phyloP scores from a whole-genome alignment of 495 filamentous ascomycete genomes.

The Hypoxylon lienhwacheense region DNA sequence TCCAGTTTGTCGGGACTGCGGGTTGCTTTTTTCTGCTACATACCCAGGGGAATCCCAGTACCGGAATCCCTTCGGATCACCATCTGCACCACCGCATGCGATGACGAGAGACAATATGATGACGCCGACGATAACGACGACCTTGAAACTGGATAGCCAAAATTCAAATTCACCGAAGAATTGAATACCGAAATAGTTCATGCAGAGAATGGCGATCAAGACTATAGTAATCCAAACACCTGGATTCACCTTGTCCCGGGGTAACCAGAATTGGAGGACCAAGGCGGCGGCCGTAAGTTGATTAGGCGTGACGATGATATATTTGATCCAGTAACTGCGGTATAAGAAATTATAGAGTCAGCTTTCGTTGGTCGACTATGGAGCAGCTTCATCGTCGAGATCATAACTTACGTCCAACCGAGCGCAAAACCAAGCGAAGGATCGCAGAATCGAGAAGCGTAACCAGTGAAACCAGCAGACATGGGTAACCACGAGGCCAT shows the following conservation, averaged over 20 bases:
- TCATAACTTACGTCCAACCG: conserved; percentile 63
- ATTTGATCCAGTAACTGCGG: conserved; percentile 62
- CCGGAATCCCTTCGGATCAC: conserved; percentile 71
- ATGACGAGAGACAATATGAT: conserved; percentile 70
- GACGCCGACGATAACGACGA: conserved; percentile 67
- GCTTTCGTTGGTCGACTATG: not conserved
- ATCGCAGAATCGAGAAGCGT: conserved; percentile 75
- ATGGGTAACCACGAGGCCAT: conserved; percentile 69
- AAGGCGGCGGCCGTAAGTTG: conserved; percentile 75
- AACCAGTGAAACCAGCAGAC: conserved; percentile 61
- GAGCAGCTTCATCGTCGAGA: conserved; percentile 46
- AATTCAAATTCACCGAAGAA: conserved; percentile 85
- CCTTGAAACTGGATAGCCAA: conserved; percentile 73
- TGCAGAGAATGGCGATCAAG: conserved; percentile 59
- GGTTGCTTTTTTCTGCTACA: too few species aligned
- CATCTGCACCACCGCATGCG: conserved; percentile 74
- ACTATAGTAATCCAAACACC: conserved; percentile 76
- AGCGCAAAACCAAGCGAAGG: conserved; percentile 78
- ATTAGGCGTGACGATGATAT: conserved; percentile 76
- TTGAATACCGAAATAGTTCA: conserved; percentile 65
- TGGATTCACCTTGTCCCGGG: conserved; percentile 62
- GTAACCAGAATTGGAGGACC: conserved; percentile 71
- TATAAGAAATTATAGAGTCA: not conserved
- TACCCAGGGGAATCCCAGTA: conserved; percentile 76
- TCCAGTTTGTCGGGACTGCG: not conserved